phyloP scores from a whole-genome alignment of 208 protist genomes.

The Crithidia acanthocephali region DNA sequence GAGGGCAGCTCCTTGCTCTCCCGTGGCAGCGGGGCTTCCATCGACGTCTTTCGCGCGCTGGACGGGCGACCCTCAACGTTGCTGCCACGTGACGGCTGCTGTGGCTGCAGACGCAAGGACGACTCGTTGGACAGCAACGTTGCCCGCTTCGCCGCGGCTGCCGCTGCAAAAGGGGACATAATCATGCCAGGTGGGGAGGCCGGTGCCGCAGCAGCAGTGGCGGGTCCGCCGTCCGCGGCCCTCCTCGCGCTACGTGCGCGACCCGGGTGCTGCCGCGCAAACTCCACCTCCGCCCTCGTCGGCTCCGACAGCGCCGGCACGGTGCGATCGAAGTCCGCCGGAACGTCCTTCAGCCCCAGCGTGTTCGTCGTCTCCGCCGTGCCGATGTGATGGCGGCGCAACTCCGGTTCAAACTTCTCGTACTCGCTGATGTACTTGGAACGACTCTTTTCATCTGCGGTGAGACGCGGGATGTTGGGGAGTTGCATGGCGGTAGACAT shows the following conservation, averaged over 20 bases:
- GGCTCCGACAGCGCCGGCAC: slow-evolving; percentile 64
- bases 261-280: slow-evolving; percentile 35
- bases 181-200: background rate
- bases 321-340: slow-evolving; percentile 66
- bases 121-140: background rate
- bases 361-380: slow-evolving; percentile 69
- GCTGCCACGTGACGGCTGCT: background rate
- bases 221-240: background rate
- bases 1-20: background rate
- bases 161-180: background rate
- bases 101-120: slow-evolving; percentile 28
- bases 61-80: slow-evolving; percentile 18
- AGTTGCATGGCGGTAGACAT: slow-evolving; percentile 48
- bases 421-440: slow-evolving; percentile 87
- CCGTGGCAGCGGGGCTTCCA: background rate
- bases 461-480: slow-evolving; percentile 86
- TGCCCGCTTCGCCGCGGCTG: background rate
- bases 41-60: slow-evolving; percentile 30
- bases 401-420: slow-evolving; percentile 88
- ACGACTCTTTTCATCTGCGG: slow-evolving; percentile 70
- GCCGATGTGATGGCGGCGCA: slow-evolving; percentile 87
- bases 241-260: slow-evolving; percentile 5
- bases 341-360: slow-evolving; percentile 65
- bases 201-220: background rate
- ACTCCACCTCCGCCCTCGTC: slow-evolving; percentile 68